A percentile compares a stretch with the other conserved stretches of the same genome.
Evolutionary conservation across 1,284 basidiomycete genomes (phyloP).

Genomic region (Sporisorium sorghi): DNA sequence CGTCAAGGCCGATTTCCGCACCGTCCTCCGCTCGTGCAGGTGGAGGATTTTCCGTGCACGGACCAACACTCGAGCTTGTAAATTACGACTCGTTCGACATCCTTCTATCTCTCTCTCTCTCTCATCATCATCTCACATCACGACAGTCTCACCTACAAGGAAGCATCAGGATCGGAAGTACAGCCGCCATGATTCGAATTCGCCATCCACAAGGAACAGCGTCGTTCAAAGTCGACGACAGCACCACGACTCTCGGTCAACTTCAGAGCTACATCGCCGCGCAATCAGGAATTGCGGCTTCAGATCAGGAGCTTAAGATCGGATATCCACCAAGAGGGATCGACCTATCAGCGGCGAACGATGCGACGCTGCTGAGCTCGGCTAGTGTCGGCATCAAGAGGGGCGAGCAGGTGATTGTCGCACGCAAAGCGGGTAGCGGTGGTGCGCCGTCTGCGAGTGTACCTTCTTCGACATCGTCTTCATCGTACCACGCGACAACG

Average conservation of each 20-base stretch:
- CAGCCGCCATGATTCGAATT: constrained; percentile 35
- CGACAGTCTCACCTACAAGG: too few relatives aligned
- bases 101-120: not conserved
- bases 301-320: constrained; percentile 45
- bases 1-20: not conserved
- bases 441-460: not conserved
- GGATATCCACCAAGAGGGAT: constrained; percentile 48
- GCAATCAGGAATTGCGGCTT: constrained; percentile 20
- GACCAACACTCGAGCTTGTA: constrained; percentile 1
- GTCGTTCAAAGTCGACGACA: constrained; percentile 29
- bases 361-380: constrained; percentile 11
- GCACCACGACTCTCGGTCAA: constrained; percentile 12
- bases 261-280: constrained; percentile 29
- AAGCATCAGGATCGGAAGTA: too few relatives aligned
- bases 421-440: constrained; percentile 8
- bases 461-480: not conserved
- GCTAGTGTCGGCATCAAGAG: constrained; percentile 20
- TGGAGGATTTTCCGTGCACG: too few relatives aligned
- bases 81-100: constrained; percentile 7
- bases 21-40: constrained; percentile 2
- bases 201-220: constrained; percentile 48
- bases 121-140: not conserved
- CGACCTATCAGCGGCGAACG: not conserved
- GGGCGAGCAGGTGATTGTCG: constrained; percentile 49
- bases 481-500: constrained; percentile 1